Evolutionary conservation across 163 green algal genomes (phyloP).

Genomic region (Chlamydomonas reinhardtii): DNA sequence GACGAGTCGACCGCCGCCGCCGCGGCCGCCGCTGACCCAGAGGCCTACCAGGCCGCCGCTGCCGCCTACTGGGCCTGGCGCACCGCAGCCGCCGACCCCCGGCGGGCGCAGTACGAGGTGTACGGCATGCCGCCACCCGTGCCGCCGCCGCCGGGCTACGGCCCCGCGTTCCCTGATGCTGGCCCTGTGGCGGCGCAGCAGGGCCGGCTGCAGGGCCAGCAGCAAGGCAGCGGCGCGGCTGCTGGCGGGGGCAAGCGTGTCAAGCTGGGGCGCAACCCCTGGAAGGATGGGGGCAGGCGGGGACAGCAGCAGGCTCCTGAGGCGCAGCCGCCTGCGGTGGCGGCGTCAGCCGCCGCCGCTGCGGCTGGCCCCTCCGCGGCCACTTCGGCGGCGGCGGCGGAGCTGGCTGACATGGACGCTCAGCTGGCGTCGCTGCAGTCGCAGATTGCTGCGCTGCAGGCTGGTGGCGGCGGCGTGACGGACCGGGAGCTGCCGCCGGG

Average conservation of each 20-base stretch:
- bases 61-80: not conserved
- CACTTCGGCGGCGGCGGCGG: not conserved
- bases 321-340: too few relatives aligned
- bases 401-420: not conserved
- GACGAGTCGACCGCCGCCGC: not conserved
- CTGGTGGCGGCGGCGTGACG: not conserved
- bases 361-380: too few relatives aligned
- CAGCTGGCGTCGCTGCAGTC: slow-evolving; percentile 1
- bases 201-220: too few relatives aligned
- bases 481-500: not conserved
- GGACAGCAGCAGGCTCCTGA: not conserved
- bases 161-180: too few relatives aligned
- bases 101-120: not conserved
- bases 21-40: too few relatives aligned
- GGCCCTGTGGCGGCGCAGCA: too few relatives aligned
- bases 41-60: not conserved
- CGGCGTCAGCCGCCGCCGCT: too few relatives aligned
- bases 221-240: too few relatives aligned
- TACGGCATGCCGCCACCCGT: not conserved
- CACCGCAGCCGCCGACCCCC: not conserved
- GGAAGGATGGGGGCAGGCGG: not conserved
- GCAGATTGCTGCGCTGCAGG: slow-evolving; percentile 11
- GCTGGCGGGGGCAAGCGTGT: too few relatives aligned
- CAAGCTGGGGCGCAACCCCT: slow-evolving; percentile 17
- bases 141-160: too few relatives aligned